A percentile compares a stretch with the other conserved stretches of the same genome.
Conservation (phyloP, 345 rosid species). For the Capsella bursapastoris region DNA sequence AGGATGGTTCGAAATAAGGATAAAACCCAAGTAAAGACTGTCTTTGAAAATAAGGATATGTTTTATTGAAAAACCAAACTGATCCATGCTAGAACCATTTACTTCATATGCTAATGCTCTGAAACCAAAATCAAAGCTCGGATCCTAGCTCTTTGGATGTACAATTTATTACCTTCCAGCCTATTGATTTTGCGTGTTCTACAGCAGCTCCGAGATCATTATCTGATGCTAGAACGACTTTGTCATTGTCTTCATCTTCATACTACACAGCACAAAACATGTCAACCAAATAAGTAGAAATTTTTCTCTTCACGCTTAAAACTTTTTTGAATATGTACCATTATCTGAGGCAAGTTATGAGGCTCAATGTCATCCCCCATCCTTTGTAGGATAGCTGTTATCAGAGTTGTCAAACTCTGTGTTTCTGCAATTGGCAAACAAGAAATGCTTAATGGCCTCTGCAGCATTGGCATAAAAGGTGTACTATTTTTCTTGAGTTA, state of each 20-base stretch:
- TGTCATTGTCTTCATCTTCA: constrained; percentile 94
- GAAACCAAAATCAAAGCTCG: neutral
- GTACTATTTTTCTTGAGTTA: neutral
- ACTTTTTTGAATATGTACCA: constrained; percentile 53
- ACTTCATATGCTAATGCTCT: neutral
- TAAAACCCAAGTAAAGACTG: neutral
- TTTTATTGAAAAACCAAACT: neutral
- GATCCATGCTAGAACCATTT: neutral
- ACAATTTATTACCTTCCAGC: constrained; percentile 74
- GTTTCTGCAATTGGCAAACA: constrained; percentile 51
- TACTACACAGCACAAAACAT: constrained; percentile 54
- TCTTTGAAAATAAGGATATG: neutral
- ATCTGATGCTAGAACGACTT: constrained; percentile 84
- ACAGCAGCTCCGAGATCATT: constrained; percentile 86
- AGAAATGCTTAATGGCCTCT: neutral
- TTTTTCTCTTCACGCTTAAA: neutral
- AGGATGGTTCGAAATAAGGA: neutral
- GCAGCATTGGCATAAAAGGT: neutral
- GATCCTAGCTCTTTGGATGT: neutral
- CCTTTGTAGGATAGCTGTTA: constrained; percentile 85
- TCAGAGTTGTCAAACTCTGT: constrained; percentile 71
- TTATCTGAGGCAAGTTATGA: constrained; percentile 76
- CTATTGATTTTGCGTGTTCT: constrained; percentile 85
- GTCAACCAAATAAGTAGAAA: neutral
- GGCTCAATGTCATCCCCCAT: constrained; percentile 86